Evolutionary conservation across 2,329 filamentous ascomycete genomes (phyloP), one percentile per base, ranked within the genome.

Genomic region (Dothideomycetes sp.): DNA sequence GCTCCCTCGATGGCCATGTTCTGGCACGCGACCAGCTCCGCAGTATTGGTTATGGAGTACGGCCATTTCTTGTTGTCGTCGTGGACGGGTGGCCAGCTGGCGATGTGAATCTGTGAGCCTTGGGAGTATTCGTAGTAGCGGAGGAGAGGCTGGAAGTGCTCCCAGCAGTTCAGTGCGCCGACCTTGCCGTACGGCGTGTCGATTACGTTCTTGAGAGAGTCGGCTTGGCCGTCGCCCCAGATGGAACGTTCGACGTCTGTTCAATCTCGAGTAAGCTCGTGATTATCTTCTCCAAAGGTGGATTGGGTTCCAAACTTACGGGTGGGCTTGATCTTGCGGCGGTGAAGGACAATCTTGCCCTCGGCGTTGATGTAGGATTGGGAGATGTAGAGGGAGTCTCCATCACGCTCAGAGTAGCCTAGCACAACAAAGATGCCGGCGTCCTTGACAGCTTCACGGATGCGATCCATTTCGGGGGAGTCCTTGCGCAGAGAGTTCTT

Each of bases 321-420:
- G 2, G 71, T 75, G 2, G 71, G 66, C 52, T 68, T 69, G 47
- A 75, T 69, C 57, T 76, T 76, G 45, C 72, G 65, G n/a, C 72
- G 66, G 47, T 70, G 64, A 55, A 72, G 71, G 44, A 70, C 57
- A 41, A 75, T 55, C 17, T 66, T 66, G 9, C 61, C 56, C 39
- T 47, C 56, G 0, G 67, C 60, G 32, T 63, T 63, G 43, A 75
- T 75, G 44, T 74, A 58, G 2, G 68, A 61, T 51, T 75, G 71
- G 0, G 69, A 60, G 27, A 69, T 70, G 56, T 73, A 75, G 5
- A 74, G 58, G 24, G 64, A 71, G 45, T 66, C 63, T 33, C 68
- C 56, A 45, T 71, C 68, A 19, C 69, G 55, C 52, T 75, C 71
- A 4, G 68, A 69, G 56, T 72, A 73, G 14, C 70, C 70, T 31